phyloP scores from a whole-genome alignment of 75 land plant species.

The Selaginella moellendorffii region DNA sequence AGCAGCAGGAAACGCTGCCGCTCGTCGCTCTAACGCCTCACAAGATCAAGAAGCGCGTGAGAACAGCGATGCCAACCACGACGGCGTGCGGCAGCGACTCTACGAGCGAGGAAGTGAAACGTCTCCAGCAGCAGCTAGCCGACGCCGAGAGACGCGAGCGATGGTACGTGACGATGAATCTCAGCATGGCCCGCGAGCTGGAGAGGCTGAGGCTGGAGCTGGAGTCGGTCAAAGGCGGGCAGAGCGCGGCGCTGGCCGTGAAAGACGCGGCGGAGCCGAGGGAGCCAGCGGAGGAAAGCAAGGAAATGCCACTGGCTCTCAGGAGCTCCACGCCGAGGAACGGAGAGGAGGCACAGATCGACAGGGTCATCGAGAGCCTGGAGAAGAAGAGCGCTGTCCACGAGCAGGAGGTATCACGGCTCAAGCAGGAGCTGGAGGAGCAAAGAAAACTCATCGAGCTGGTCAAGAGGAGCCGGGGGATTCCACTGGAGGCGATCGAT shows the following conservation, averaged over 20 bases:
- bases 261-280: background rate
- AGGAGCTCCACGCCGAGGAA: background rate
- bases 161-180: background rate
- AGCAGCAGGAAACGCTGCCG: no score
- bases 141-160: background rate
- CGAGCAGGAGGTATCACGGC: background rate
- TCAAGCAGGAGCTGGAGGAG: background rate
- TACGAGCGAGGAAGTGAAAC: background rate
- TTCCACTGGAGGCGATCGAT: background rate
- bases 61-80: background rate
- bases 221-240: background rate
- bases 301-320: background rate
- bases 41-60: background rate
- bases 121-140: background rate
- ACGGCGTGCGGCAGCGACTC: background rate
- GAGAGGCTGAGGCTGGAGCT: background rate
- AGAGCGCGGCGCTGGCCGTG: background rate
- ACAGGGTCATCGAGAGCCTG: background rate
- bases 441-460: background rate
- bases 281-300: background rate
- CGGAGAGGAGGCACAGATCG: background rate
- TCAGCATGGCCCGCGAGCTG: background rate
- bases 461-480: background rate
- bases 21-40: background rate
- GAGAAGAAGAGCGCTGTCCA: background rate